Evolutionary conservation across 2,329 filamentous ascomycete genomes (phyloP).

Genomic region (Incumbomyces delicatus): DNA sequence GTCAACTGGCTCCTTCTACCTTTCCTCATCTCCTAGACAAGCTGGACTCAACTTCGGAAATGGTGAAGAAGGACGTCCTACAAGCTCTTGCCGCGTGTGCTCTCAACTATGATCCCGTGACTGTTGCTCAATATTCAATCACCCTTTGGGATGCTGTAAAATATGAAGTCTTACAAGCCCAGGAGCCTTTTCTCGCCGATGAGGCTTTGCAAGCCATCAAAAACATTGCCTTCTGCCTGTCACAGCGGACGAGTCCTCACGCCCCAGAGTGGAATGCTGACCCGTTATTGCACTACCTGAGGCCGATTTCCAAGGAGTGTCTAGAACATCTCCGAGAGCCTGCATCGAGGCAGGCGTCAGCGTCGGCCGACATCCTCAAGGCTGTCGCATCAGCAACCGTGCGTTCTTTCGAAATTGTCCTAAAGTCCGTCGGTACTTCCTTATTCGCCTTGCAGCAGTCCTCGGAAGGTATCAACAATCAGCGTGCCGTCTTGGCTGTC

Average conservation of each 20-base stretch:
- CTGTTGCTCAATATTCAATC: slow-evolving; percentile 53
- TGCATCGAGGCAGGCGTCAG: slow-evolving; percentile 58
- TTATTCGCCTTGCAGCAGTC: slow-evolving; percentile 52
- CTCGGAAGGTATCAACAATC: slow-evolving; percentile 52
- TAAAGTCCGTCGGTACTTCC: slow-evolving; percentile 47
- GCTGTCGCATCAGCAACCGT: slow-evolving; percentile 47
- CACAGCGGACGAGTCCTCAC: slow-evolving; percentile 30
- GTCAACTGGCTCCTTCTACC: slow-evolving; percentile 54
- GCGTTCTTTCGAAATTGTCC: slow-evolving; percentile 45
- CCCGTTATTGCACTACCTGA: slow-evolving; percentile 45
- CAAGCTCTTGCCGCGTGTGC: slow-evolving; percentile 53
- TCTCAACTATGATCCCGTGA: slow-evolving; percentile 48
- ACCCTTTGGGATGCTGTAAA: slow-evolving; percentile 60
- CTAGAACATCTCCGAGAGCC: slow-evolving; percentile 59
- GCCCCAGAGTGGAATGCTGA: slow-evolving; percentile 27
- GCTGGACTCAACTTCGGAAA: slow-evolving; percentile 57
- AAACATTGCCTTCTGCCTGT: slow-evolving; percentile 47
- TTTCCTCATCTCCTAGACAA: slow-evolving; percentile 61
- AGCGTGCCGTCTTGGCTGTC: slow-evolving; percentile 53
- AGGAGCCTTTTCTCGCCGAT: slow-evolving; percentile 55
- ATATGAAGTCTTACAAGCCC: slow-evolving; percentile 57
- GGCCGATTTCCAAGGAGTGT: slow-evolving; percentile 56
- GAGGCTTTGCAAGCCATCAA: slow-evolving; percentile 48
- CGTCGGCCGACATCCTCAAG: slow-evolving; percentile 51
- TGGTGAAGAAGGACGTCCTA: slow-evolving; percentile 60